These are phyloP conservation scores for Pelargonium citronellum DNA, from an alignment of 441 rosid species.

Conservation along the genomic window DNA sequence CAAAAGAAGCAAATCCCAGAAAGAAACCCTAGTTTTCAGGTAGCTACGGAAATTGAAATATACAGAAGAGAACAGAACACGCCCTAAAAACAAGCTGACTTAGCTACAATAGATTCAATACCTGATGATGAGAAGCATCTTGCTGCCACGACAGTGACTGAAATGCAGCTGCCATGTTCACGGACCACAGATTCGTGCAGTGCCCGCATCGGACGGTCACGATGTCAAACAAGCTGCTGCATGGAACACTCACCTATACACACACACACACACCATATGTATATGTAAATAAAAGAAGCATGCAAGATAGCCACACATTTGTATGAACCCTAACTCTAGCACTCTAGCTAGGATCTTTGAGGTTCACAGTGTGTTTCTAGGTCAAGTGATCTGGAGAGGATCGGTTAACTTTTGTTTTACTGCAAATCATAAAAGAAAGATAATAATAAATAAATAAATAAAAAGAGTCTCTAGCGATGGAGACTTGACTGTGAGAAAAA, in stretches of 20 bases:
- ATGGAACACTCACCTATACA: constrained; percentile 86
- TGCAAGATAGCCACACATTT: no score
- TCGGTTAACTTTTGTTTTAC: constrained; percentile 45
- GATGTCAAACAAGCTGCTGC: constrained; percentile 68
- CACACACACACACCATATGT: neutral
- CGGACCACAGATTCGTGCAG: constrained; percentile 90
- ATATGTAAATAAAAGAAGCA: no score
- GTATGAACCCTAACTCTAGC: no score
- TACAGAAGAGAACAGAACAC: neutral
- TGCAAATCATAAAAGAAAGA: constrained; percentile 23
- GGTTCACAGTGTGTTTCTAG: no score
- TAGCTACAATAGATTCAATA: constrained; percentile 10
- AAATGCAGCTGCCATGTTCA: constrained; percentile 88
- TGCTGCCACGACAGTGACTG: constrained; percentile 67
- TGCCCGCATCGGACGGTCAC: constrained; percentile 97
- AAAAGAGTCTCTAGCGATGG: constrained; percentile 45
- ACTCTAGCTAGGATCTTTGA: no score
- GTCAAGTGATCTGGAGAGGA: no score
- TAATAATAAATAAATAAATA: no score
- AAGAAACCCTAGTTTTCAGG: constrained; percentile 38
- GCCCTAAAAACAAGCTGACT: constrained; percentile 21
- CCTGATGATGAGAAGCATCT: constrained; percentile 52
- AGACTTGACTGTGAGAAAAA: constrained; percentile 44
- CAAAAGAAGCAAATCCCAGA: constrained; percentile 21
- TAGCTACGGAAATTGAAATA: neutral